phyloP scores from a whole-genome alignment of 257 asterid genomes.

The Coffea canephora region DNA sequence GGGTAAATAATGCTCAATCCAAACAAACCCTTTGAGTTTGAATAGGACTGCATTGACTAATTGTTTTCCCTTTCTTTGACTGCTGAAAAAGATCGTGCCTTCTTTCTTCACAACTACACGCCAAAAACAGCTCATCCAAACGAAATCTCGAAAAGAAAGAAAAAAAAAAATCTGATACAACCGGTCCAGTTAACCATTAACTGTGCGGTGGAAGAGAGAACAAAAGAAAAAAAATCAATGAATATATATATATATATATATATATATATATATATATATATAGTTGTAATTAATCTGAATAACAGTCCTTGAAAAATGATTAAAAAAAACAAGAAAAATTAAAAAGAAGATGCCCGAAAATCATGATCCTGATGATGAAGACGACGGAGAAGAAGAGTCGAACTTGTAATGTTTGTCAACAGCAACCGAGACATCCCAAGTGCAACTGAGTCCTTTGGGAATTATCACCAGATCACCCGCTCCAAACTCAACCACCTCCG shows the following conservation, averaged over 20 bases:
- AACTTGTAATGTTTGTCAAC: constrained; percentile 89
- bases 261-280: too few relatives aligned
- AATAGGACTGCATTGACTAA: constrained; percentile 41
- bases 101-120: not conserved
- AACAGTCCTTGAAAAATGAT: not conserved
- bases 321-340: not conserved
- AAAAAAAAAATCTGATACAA: not conserved
- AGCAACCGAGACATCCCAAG: constrained; percentile 80
- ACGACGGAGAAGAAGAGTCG: constrained; percentile 27
- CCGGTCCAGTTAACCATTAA: not conserved
- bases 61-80: constrained; percentile 40
- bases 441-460: constrained; percentile 85
- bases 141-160: too few relatives aligned
- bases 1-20: too few relatives aligned
- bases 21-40: constrained; percentile 39
- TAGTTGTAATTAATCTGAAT: not conserved
- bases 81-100: constrained; percentile 1
- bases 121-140: not conserved
- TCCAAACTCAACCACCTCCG: constrained; percentile 68
- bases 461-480: constrained; percentile 82
- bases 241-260: too few relatives aligned
- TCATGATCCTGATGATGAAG: constrained; percentile 10
- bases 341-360: not conserved
- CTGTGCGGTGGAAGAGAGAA: not conserved
- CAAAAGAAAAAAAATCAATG: not conserved